These are phyloP conservation scores for Penicillium odoratum DNA, from an alignment of 495 filamentous ascomycete species.

Conservation along the genomic window DNA sequence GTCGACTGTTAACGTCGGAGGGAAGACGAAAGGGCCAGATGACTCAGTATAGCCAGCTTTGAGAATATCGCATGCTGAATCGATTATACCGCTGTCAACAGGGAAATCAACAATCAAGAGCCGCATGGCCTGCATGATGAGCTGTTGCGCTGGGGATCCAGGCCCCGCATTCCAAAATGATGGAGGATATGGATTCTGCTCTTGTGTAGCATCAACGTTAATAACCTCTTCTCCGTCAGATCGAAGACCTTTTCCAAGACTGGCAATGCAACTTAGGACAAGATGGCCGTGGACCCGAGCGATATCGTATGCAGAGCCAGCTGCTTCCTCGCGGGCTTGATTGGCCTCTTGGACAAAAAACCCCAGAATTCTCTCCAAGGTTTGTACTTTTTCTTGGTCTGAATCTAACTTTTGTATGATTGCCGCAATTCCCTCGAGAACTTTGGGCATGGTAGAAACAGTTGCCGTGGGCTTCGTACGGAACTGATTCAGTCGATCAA, in stretches of 20 bases:
- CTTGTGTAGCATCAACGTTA: conserved; percentile 55
- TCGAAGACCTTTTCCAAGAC: conserved; percentile 79
- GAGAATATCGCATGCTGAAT: conserved; percentile 72
- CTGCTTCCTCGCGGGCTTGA: conserved; percentile 37
- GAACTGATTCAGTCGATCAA: conserved; percentile 73
- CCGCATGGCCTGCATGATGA: conserved; percentile 56
- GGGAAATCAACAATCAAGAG: conserved; percentile 54
- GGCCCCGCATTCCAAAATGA: conserved; percentile 61
- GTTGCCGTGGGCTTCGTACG: conserved; percentile 60
- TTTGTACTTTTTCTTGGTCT: conserved; percentile 60
- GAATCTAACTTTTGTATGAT: conserved; percentile 76
- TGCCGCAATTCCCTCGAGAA: conserved; percentile 79
- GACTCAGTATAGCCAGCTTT: conserved; percentile 78
- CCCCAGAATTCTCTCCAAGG: conserved; percentile 62
- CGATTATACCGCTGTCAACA: conserved; percentile 67
- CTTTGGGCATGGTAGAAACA: conserved; percentile 70
- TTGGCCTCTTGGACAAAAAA: conserved; percentile 53
- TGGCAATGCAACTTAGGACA: conserved; percentile 70
- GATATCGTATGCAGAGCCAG: conserved; percentile 39
- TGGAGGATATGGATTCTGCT: conserved; percentile 36
- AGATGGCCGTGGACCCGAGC: conserved; percentile 58
- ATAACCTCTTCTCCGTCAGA: conserved; percentile 67
- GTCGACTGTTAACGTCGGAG: conserved; percentile 62
- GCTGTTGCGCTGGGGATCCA: conserved; percentile 54
- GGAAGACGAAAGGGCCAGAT: conserved; percentile 76